Evolutionary conservation across 495 filamentous ascomycete genomes (phyloP).

Genomic region (Lophiostoma macrostomum): DNA sequence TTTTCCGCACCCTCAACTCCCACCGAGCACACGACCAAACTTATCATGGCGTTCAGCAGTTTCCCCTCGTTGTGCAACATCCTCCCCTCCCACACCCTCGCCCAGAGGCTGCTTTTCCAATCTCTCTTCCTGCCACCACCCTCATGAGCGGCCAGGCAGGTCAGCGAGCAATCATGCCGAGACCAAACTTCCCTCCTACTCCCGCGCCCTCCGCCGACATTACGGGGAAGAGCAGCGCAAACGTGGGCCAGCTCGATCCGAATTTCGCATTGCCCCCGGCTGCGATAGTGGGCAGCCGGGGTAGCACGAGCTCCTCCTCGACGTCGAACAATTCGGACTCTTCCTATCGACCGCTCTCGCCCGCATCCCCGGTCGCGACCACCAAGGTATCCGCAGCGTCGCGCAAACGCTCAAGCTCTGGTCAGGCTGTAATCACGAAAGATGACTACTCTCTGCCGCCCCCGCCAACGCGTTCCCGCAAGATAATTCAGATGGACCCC

Average conservation of each 20-base stretch:
- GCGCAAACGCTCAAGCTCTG: conserved; percentile 41
- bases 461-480: conserved; percentile 85
- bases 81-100: conserved; percentile 3
- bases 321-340: conserved; percentile 46
- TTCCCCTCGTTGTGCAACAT: background rate
- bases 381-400: conserved; percentile 51
- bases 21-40: conserved; percentile 13
- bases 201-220: conserved; percentile 84
- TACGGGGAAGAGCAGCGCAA: conserved; percentile 66
- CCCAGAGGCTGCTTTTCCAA: conserved; percentile 3
- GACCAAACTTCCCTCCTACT: conserved; percentile 68
- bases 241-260: conserved; percentile 51
- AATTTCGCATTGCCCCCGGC: conserved; percentile 82
- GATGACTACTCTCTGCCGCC: conserved; percentile 76
- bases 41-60: conserved; percentile 14
- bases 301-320: conserved; percentile 43
- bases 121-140: background rate
- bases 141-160: conserved; percentile 12
- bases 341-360: conserved; percentile 54
- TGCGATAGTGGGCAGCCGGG: conserved; percentile 53
- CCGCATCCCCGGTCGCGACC: conserved; percentile 58
- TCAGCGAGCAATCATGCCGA: conserved; percentile 60
- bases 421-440: conserved; percentile 17
- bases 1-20: too few species aligned
- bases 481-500: conserved; percentile 98